Evolutionary conservation across 805 yeast species (phyloP), one percentile per base, ranked within the genome.

Genomic region (Saccharomycopsis capsularis): DNA sequence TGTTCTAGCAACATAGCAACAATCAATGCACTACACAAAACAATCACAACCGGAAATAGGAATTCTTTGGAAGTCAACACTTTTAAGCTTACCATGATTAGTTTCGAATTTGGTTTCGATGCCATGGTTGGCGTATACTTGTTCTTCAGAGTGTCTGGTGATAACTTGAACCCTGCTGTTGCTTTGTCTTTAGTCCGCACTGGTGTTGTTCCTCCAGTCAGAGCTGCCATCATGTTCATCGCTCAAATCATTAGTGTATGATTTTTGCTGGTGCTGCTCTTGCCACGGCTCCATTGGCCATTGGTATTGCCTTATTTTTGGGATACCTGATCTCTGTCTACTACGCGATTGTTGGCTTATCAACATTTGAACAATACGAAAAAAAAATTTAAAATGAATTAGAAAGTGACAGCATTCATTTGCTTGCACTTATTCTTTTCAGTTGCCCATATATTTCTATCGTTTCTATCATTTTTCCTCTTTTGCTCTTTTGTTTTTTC

Each of bases 211-310:
- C 75, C 87, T 38, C 87, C 89, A 48, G 53, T 82, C 29, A 78
- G 93, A 65, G 90, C 84, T 57, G 64, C 70, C 21, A 63, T 83
- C 49, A 78, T 82, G 80, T 67, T 77, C 66, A 41, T 81, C 47
- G 57, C 90, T 37, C 95, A 87, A 69, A 63, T 86, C 60, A 66
- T 85, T 63, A 95, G 85, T 46, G 95, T 95, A 82, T 87, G 81
- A 88, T 88, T 59, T 95, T 95, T 49, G 95, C 91, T 49, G 95
- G 87, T 65, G 91, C 88, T 40, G 95, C 88, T 43, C 68, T 77
- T 55, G 93, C 87, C 40, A 76, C 86, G 68, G 95, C 95, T 46
- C 93, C 95, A 50, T 73, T 85, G 52, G 85, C 75, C 62, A 87
- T 87, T 67, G 96, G 96, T 65, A 65, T 87, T 48, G 77, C 95